Evolutionary conservation across 2,329 filamentous ascomycete species (phyloP), one percentile per base, ranked within the genome.

Genomic region (Ascochyta rabiei): DNA sequence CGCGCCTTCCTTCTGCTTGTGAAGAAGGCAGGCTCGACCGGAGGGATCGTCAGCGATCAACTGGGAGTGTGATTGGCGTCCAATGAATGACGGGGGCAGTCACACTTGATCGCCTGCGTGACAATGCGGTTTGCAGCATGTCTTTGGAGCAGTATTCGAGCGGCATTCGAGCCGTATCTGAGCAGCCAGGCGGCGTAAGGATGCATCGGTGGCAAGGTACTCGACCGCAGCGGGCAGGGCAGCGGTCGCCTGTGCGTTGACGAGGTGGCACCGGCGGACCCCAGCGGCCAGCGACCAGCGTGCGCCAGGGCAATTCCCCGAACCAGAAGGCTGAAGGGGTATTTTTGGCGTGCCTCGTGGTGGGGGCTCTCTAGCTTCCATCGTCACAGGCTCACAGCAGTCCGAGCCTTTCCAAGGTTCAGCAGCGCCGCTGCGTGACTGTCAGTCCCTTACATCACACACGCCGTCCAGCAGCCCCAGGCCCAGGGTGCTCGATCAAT

Each of bases 281-380:
- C 45, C 54, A 47, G 48, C 40, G n/a, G 6, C 34, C 21, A 23
- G 21, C 6, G 21, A 23, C 44, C 43, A 46, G 49, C 26, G 37
- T 56, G 41, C 52, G 46, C 52, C 47, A 47, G 39, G 50, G 15
- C 55, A 53, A 55, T 61, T 54, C 60, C 57, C 61, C 57, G 58
- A 61, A 40, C 48, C 59, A 55, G 52, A 56, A 62, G 46, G 44
- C 51, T 52, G 56, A 45, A 57, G 35, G 50, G 52, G 46, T 60
- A 63, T 63, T 63, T 65, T 63, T 63, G 57, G 59, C 41, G 44
- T 54, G 57, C 49, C 57, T 53, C 54, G 57, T 59, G 56, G 60
- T 53, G 48, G 58, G 54, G 59, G 37, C 52, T 37, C 35, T 34
- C 48, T 45, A 45, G 51, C 51, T 48, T 54, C 48, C 53, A 45